Percentiles rank a stretch among this genome's conserved stretches.
phyloP scores from a whole-genome alignment of 495 filamentous ascomycete species.

The Neurospora sp. region DNA sequence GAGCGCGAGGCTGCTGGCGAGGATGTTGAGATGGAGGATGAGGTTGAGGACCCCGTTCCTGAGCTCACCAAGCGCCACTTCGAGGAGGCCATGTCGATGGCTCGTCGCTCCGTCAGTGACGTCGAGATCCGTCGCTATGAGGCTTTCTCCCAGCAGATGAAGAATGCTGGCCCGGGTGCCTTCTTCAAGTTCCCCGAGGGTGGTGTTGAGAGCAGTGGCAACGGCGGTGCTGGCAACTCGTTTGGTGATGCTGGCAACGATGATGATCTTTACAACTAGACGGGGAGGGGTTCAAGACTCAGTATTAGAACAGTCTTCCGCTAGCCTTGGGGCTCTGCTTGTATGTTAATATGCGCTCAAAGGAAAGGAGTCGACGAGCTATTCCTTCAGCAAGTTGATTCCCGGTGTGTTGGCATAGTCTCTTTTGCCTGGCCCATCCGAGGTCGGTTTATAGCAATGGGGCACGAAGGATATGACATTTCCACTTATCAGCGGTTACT shows the following conservation, averaged over 20 bases:
- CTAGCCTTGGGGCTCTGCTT: neutral
- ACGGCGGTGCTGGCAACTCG: slow-evolving; percentile 42
- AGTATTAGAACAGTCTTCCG: neutral
- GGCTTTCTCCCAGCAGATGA: slow-evolving; percentile 97
- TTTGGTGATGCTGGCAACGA: slow-evolving; percentile 82
- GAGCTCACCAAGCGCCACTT: slow-evolving; percentile 94
- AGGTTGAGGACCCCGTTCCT: slow-evolving; percentile 88
- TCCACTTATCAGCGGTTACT: neutral
- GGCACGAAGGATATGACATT: neutral
- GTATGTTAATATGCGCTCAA: neutral
- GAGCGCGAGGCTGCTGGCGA: slow-evolving; percentile 77
- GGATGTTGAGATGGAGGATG: slow-evolving; percentile 68
- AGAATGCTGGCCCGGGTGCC: slow-evolving; percentile 86
- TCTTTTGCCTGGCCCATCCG: neutral
- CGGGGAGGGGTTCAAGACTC: neutral
- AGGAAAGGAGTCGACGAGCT: neutral
- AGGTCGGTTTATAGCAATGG: neutral
- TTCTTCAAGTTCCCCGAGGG: slow-evolving; percentile 94
- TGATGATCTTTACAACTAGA: slow-evolving; percentile 69
- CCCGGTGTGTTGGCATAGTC: neutral
- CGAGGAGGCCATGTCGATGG: slow-evolving; percentile 94
- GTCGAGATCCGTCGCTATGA: slow-evolving; percentile 97
- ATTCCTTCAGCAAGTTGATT: neutral
- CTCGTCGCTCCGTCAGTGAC: slow-evolving; percentile 86
- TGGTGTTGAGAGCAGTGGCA: slow-evolving; percentile 45